phyloP scores from a whole-genome alignment of 805 yeast genomes.

The Wickerhamiella bombiphila region DNA sequence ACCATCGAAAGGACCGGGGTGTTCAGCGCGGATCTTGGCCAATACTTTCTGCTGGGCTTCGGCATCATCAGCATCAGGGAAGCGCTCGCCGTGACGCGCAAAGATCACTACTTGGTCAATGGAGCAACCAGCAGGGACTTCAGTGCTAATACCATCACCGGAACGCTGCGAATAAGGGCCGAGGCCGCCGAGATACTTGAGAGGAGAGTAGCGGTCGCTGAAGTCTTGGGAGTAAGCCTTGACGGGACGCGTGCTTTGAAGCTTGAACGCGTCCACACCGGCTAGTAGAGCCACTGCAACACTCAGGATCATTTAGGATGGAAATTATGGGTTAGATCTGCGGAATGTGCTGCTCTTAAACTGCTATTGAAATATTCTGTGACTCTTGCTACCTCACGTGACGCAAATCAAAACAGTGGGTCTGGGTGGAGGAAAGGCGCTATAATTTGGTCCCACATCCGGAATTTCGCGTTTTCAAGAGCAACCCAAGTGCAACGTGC shows the following conservation, averaged over 20 bases:
- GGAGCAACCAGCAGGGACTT: slow-evolving; percentile 32
- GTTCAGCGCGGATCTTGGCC: slow-evolving; percentile 4
- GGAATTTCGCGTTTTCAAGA: no score
- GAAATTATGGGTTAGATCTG: no score
- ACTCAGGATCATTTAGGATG: background rate
- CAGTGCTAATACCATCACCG: slow-evolving; percentile 36
- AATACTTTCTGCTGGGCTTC: slow-evolving; percentile 18
- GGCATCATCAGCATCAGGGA: slow-evolving; percentile 20
- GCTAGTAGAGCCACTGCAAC: background rate
- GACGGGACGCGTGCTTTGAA: background rate
- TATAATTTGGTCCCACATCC: no score
- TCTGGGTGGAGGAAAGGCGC: no score
- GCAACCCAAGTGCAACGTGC: no score
- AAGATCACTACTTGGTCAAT: slow-evolving; percentile 37
- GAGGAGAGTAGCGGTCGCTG: slow-evolving; percentile 30
- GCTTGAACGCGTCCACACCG: slow-evolving; percentile 1
- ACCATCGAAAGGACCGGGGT: slow-evolving; percentile 9
- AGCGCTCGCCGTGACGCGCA: slow-evolving; percentile 43
- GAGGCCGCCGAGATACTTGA: slow-evolving; percentile 33
- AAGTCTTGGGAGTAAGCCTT: slow-evolving; percentile 17
- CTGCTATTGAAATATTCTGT: no score
- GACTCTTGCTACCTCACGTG: no score
- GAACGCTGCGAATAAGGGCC: slow-evolving; percentile 36
- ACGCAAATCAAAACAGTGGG: no score
- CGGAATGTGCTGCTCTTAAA: no score